Percentiles rank a stretch among this genome's conserved stretches.
Conservation (phyloP, 768 basidiomycete species). For the Rhodotorula paludigena region DNA sequence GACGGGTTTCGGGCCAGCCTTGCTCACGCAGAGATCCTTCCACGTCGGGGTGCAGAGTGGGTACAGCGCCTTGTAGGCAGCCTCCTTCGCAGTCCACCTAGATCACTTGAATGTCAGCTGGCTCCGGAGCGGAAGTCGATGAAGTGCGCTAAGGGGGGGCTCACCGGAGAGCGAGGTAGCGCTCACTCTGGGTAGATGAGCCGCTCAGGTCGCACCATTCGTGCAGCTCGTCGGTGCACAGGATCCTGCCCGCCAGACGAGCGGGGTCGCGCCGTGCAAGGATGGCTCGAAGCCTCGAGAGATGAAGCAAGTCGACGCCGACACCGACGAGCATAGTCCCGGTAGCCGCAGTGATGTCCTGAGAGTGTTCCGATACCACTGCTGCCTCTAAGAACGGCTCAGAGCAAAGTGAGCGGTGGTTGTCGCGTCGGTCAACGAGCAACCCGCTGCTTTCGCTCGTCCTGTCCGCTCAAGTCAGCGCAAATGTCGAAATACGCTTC, state of each 20-base stretch:
- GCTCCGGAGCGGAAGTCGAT: conserved; percentile 13
- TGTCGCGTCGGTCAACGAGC: neutral
- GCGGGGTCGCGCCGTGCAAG: conserved; percentile 53
- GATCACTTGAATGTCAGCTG: too few species aligned
- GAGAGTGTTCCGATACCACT: too few species aligned
- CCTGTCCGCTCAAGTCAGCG: too few species aligned
- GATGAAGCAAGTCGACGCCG: conserved; percentile 67
- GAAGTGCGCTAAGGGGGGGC: conserved; percentile 35
- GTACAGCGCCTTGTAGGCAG: conserved; percentile 77
- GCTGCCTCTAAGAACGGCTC: too few species aligned
- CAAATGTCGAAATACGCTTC: conserved; percentile 69
- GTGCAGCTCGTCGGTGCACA: conserved; percentile 54
- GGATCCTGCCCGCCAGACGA: conserved; percentile 60
- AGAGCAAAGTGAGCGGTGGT: neutral
- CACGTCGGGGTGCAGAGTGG: conserved; percentile 61
- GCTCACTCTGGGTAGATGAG: conserved; percentile 40
- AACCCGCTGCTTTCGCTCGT: neutral
- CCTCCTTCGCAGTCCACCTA: conserved; percentile 84
- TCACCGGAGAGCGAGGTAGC: conserved; percentile 70
- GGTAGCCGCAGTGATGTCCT: too few species aligned
- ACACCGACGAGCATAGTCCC: conserved; percentile 61
- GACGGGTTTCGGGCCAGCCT: conserved; percentile 35
- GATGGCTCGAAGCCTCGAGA: conserved; percentile 61
- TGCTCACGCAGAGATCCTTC: conserved; percentile 64
- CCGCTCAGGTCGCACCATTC: conserved; percentile 48